phyloP scores from a whole-genome alignment of 2,329 filamentous ascomycete species.

The Beauveria scarabaeidicola region DNA sequence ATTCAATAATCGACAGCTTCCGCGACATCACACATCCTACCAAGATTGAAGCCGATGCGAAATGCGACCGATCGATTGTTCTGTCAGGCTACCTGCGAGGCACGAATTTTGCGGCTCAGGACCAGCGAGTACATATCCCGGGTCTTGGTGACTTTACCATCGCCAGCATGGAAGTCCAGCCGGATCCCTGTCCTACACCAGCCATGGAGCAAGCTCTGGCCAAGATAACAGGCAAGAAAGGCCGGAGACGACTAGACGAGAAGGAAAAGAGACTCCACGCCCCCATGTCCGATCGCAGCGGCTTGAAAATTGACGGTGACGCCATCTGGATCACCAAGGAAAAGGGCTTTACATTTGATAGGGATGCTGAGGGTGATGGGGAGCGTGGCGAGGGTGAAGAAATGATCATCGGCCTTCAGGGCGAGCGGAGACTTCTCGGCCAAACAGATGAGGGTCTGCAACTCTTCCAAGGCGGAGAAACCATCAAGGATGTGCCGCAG shows the following conservation, averaged over 20 bases:
- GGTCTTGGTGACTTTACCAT: constrained; percentile 86
- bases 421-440: constrained; percentile 71
- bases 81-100: constrained; percentile 90
- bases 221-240: constrained; percentile 75
- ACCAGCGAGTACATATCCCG: constrained; percentile 83
- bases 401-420: constrained; percentile 83
- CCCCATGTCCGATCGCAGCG: constrained; percentile 96
- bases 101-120: constrained; percentile 82
- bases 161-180: constrained; percentile 73
- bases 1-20: constrained; percentile 87
- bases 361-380: constrained; percentile 48
- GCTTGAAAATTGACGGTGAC: constrained; percentile 92
- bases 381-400: constrained; percentile 92
- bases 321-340: constrained; percentile 79
- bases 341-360: constrained; percentile 67
- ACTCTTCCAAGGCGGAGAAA: constrained; percentile 71
- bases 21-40: constrained; percentile 92
- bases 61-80: constrained; percentile 84
- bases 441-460: constrained; percentile 75
- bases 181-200: constrained; percentile 92
- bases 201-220: constrained; percentile 80
- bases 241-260: constrained; percentile 74
- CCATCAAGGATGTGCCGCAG: constrained; percentile 48
- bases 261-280: constrained; percentile 96
- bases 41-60: constrained; percentile 76